Evolutionary conservation across 495 filamentous ascomycete genomes (phyloP).

Genomic region (Neurospora pannonica): DNA sequence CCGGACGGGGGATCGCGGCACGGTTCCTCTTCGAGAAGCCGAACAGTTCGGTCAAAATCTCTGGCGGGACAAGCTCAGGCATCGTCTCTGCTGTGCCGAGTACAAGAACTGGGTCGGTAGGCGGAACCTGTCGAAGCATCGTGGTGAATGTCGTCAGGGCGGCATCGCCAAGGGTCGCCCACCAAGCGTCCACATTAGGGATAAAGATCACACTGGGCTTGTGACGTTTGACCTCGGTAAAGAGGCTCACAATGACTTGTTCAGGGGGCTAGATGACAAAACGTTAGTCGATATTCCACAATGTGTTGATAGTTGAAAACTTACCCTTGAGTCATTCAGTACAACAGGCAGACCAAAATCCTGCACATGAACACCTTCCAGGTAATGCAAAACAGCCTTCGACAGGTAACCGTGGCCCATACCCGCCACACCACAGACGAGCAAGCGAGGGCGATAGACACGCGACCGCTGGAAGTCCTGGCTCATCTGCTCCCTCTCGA

Average conservation of each 20-base stretch:
- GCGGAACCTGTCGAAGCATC: slow-evolving; percentile 65
- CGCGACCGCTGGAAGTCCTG: slow-evolving; percentile 85
- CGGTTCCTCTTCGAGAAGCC: slow-evolving; percentile 72
- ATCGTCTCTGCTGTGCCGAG: slow-evolving; percentile 68
- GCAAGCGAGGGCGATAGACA: slow-evolving; percentile 77
- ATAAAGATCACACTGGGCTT: slow-evolving; percentile 96
- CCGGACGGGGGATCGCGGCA: slow-evolving; percentile 56
- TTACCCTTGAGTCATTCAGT: slow-evolving; percentile 47
- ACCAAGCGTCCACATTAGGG: slow-evolving; percentile 83
- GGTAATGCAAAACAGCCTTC: slow-evolving; percentile 74
- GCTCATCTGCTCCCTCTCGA: slow-evolving; percentile 74
- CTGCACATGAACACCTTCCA: slow-evolving; percentile 91
- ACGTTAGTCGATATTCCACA: slow-evolving; percentile 14
- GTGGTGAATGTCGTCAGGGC: slow-evolving; percentile 67
- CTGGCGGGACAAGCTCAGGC: slow-evolving; percentile 38
- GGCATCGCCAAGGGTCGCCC: slow-evolving; percentile 51
- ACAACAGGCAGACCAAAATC: slow-evolving; percentile 86
- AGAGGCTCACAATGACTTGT: slow-evolving; percentile 78
- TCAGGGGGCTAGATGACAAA: slow-evolving; percentile 51
- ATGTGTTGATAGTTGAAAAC: slow-evolving; percentile 32
- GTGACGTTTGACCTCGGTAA: slow-evolving; percentile 83
- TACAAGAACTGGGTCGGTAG: slow-evolving; percentile 80
- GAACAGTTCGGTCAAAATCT: slow-evolving; percentile 69
- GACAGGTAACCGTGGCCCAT: slow-evolving; percentile 95
- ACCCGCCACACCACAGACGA: slow-evolving; percentile 66